A percentile compares a stretch with the other conserved stretches of the same genome.
These are phyloP conservation scores for Trichoderma gracile DNA, from an alignment of 2,329 filamentous ascomycete species.

Conservation along the genomic window DNA sequence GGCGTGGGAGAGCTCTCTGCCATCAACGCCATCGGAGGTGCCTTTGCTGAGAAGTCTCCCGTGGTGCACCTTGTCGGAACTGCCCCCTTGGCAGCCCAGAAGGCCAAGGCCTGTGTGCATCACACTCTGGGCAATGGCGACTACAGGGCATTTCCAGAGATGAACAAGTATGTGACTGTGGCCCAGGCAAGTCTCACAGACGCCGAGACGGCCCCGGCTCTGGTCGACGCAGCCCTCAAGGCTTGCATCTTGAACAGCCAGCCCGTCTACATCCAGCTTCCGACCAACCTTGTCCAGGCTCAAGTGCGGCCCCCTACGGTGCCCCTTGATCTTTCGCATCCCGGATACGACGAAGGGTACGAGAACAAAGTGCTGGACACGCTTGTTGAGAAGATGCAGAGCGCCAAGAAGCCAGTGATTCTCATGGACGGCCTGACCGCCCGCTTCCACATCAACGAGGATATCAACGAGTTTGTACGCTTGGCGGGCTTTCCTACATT, in stretches of 20 bases:
- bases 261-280: constrained; percentile 59
- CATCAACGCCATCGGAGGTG: constrained; percentile 60
- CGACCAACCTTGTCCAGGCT: constrained; percentile 51
- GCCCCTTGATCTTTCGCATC: constrained; percentile 14
- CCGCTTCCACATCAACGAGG: constrained; percentile 43
- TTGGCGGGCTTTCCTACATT: constrained; percentile 50
- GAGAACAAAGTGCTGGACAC: constrained; percentile 37
- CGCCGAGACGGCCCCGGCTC: constrained; percentile 45
- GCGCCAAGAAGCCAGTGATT: constrained; percentile 50
- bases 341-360: constrained; percentile 14
- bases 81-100: constrained; percentile 47
- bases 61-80: constrained; percentile 61
- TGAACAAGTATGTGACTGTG: constrained; percentile 51
- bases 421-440: constrained; percentile 54
- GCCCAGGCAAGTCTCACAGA: constrained; percentile 49
- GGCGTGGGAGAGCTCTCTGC: constrained; percentile 60
- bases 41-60: constrained; percentile 56
- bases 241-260: constrained; percentile 54
- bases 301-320: constrained; percentile 35
- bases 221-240: constrained; percentile 53
- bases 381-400: constrained; percentile 46
- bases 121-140: constrained; percentile 59
- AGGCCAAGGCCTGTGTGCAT: constrained; percentile 48
- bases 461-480: constrained; percentile 46
- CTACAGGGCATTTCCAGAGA: constrained; percentile 51